Evolutionary conservation across 305 asterid species (phyloP).

Genomic region (Plantago coronopus): DNA sequence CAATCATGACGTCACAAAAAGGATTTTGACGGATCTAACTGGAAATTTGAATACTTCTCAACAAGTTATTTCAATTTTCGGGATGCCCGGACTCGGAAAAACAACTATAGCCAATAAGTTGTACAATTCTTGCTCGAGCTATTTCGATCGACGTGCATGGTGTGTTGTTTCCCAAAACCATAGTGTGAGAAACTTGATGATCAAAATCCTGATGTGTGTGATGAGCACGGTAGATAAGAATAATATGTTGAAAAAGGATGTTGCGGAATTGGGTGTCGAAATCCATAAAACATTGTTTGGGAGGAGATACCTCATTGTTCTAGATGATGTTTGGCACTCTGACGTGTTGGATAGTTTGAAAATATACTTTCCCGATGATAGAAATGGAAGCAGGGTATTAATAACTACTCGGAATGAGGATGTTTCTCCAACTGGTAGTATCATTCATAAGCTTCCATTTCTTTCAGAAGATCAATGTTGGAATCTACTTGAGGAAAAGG

Average conservation of each 20-base stretch:
- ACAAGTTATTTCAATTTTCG: slow-evolving; percentile 10
- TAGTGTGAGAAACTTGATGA: slow-evolving; percentile 12
- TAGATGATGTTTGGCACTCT: too few species aligned
- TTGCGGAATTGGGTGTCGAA: not conserved
- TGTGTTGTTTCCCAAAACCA: slow-evolving; percentile 24
- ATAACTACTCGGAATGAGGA: too few species aligned
- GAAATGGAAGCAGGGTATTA: too few species aligned
- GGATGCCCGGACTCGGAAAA: slow-evolving; percentile 31
- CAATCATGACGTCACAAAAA: not conserved
- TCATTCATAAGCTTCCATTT: too few species aligned
- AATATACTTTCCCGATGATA: too few species aligned
- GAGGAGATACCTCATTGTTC: too few species aligned
- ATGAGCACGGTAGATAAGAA: not conserved
- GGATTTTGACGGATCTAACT: slow-evolving; percentile 11
- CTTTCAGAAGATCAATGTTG: too few species aligned
- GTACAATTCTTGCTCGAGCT: slow-evolving; percentile 6
- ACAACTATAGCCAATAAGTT: slow-evolving; percentile 24
- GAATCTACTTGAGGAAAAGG: too few species aligned
- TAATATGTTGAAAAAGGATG: slow-evolving; percentile 7
- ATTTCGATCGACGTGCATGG: slow-evolving; percentile 23
- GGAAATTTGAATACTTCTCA: slow-evolving; percentile 2
- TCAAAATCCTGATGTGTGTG: slow-evolving; percentile 16
- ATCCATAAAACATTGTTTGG: slow-evolving; percentile 7
- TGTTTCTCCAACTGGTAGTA: too few species aligned
- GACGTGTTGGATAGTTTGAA: too few species aligned